Conservation (phyloP, 805 yeast species). For the Candida saitoana region DNA sequence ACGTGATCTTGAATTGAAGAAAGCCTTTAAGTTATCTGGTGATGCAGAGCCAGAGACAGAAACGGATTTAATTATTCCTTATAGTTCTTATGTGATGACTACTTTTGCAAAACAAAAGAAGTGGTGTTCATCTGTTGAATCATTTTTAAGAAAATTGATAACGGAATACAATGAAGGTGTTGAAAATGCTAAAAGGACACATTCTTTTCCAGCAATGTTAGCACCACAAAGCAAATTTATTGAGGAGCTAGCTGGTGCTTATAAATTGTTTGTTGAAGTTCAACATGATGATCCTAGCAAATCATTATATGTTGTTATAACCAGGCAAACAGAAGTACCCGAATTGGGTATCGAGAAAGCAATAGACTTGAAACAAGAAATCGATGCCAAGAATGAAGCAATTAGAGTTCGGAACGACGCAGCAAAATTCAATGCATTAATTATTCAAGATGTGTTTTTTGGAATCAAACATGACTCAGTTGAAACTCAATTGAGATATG, state of each 20-base stretch:
- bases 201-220: slow-evolving; percentile 73
- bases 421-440: slow-evolving; percentile 48
- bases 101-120: slow-evolving; percentile 51
- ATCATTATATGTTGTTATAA: slow-evolving; percentile 56
- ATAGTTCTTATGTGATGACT: slow-evolving; percentile 44
- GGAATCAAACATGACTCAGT: slow-evolving; percentile 50
- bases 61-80: slow-evolving; percentile 20
- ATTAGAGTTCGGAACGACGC: slow-evolving; percentile 19
- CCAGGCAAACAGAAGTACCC: slow-evolving; percentile 37
- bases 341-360: slow-evolving; percentile 44
- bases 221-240: slow-evolving; percentile 65
- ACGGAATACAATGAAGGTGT: slow-evolving; percentile 22
- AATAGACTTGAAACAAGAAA: slow-evolving; percentile 20
- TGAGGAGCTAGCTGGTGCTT: slow-evolving; percentile 61
- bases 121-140: slow-evolving; percentile 71
- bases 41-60: slow-evolving; percentile 10
- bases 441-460: slow-evolving; percentile 48
- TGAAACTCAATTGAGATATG: slow-evolving; percentile 22
- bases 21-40: slow-evolving; percentile 47
- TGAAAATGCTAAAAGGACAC: slow-evolving; percentile 28
- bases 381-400: slow-evolving; percentile 18
- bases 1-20: slow-evolving; percentile 58
- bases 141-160: slow-evolving; percentile 47
- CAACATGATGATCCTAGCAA: slow-evolving; percentile 81
- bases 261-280: slow-evolving; percentile 59